Base-by-base conservation (phyloP, 2,329 filamentous ascomycete genomes). In the Hypoxylon sp. region DNA sequence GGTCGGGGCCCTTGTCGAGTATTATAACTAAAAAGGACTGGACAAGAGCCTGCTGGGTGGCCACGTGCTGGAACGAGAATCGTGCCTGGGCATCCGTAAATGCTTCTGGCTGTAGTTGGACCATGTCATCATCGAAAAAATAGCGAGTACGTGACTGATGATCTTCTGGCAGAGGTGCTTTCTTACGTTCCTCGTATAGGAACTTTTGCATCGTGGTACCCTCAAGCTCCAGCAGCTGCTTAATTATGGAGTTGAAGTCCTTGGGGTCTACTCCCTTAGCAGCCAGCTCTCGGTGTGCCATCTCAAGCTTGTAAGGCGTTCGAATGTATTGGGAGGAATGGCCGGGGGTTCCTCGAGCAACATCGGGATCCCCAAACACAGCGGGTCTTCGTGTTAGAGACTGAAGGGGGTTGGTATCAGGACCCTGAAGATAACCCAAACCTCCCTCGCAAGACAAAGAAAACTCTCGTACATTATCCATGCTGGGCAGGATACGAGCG, bases 31-130 rank as follows among this genome's bases (percentile, higher is more conserved):
- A 84, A 68, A 89, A 91, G 0, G 89, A 89, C 50, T 88, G 85
- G 48, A 91, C 80, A 72, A 91, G 89, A 17, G 88, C 89, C 55
- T 85, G 80, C 67, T 91, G 88, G 6, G 88, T 88, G 87, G 89
- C 91, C 54, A 88, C 85, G 3, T 87, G 85, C 73, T 91, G 89
- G 37, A 89, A 77, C 1, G 92, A 76, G 85, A 90, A 88, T 74
- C 91, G 88, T 54, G 84, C 86, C 73, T 92, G 90, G n/a, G 85
- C 80, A 60, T 80, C 81, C 0, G 84, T 85, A n/a, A 91, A 81
- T 30, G 79, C 77, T 1, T 79, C 78, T 2, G 88, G 88, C 41
- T 83, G 81, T n/a, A 89, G 73, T 4, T 73, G 68, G 51, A 69
- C 22, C 56, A 56, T 77, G 2, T 32, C 26, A 22, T 48, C 11